phyloP scores from a whole-genome alignment of 164 flowering plant species.

The Vitis cinerea region DNA sequence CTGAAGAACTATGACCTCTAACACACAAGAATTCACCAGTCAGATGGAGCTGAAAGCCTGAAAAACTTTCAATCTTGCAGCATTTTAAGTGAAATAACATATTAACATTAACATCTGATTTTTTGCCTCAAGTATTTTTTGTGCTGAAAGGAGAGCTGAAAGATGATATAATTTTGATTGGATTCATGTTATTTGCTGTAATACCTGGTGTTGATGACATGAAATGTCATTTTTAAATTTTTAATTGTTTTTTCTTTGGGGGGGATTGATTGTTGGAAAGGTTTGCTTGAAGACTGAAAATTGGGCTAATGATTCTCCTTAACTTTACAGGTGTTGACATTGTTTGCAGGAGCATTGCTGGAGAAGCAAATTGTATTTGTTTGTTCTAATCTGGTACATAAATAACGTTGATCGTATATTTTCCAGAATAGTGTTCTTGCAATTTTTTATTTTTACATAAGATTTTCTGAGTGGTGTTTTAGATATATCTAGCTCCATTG shows the following conservation, averaged over 20 bases:
- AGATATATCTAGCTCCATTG: neutral
- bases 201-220: neutral
- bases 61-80: no score
- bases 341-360: slow-evolving; percentile 88
- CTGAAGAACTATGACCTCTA: no score
- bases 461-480: neutral
- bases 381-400: slow-evolving; percentile 91
- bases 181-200: neutral
- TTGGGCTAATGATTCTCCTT: slow-evolving; percentile 13
- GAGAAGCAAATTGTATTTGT: slow-evolving; percentile 90
- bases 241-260: no score
- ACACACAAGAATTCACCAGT: no score
- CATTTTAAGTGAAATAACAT: no score
- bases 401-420: no score
- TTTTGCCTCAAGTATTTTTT: neutral
- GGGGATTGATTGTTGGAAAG: no score
- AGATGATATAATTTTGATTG: neutral
- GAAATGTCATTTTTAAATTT: no score
- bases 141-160: neutral
- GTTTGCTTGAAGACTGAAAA: neutral
- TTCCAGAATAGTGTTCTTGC: neutral
- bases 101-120: no score
- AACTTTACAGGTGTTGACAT: slow-evolving; percentile 63
- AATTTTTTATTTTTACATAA: neutral
- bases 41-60: no score